Base-by-base conservation (phyloP, 2,329 filamentous ascomycete genomes). In the Neocatenulostroma microsporum region DNA sequence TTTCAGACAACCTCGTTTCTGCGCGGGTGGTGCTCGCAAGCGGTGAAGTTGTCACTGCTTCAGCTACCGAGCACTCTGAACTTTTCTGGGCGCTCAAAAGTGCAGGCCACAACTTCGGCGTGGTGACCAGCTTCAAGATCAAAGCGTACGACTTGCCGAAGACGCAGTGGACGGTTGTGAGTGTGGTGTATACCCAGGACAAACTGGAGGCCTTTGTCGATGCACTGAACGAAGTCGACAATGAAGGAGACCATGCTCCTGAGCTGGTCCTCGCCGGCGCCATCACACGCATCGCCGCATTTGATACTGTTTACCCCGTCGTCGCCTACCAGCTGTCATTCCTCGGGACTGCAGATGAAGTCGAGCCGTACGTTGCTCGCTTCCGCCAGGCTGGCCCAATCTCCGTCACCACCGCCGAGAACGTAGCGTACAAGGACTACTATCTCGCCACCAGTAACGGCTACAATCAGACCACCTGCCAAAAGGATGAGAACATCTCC, bases 21-120 rank as follows among this genome's bases (percentile, higher is more conserved):
- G 57, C 51, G 7, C 27, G 8, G 43, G 67, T 68, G 0, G 62
- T 67, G 3, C 52, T 67, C 5, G 63, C 63, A 1, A 54, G 62
- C 37, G 64, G 63, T 0, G 46, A 40, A 9, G 43, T 61, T 11
- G 53, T 65, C 10, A 60, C 44, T 1, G 57, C 58, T 1, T 70
- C 66, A 1, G 53, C 57, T 3, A 50, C 50, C 0, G 58, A 71
- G 43, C 62, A 75, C 24, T 21, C 52, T 0, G 67, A 71, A 33
- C 53, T 71, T 2, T 70, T 69, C 49, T 70, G 64, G 66, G 66
- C 61, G 19, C 34, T 68, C 15, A 55, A 61, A 9, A 65, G 65
- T 14, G 64, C 62, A 2, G 63, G 64, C 0, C 58, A 62, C 36
- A 63, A 62, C 30, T 67, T 67, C 37, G 64, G 63, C 9, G 54